A percentile compares a stretch with the other conserved stretches of the same genome.
These are phyloP conservation scores for Alternaria arborescens DNA, from an alignment of 2,329 filamentous ascomycete genomes.

Conservation along the genomic window DNA sequence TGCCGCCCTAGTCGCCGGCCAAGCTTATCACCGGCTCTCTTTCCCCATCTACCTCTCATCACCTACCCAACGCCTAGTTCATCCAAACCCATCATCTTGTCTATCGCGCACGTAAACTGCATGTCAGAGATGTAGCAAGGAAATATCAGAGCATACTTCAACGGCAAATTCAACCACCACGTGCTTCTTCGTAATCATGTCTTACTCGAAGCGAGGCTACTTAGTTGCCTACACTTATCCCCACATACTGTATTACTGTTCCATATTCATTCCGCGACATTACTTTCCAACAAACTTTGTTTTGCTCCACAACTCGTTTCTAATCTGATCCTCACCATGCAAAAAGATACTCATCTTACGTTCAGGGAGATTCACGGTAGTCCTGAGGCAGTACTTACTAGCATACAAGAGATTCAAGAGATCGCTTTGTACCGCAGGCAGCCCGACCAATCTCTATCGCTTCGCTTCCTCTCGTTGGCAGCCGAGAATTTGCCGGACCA, in stretches of 20 bases:
- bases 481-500: background rate
- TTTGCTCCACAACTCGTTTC: background rate
- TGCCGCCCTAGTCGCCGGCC: conserved; percentile 1
- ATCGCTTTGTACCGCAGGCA: background rate
- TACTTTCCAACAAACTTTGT: background rate
- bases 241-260: background rate
- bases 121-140: no score
- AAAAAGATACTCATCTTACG: background rate
- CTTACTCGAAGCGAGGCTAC: background rate
- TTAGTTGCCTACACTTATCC: background rate
- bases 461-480: background rate
- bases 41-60: background rate
- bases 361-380: background rate
- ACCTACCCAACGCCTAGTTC: background rate
- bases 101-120: no score
- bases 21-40: background rate
- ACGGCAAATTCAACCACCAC: no score
- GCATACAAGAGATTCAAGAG: background rate
- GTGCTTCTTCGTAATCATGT: background rate
- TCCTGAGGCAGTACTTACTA: background rate
- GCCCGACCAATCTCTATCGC: background rate
- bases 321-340: background rate
- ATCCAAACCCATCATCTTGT: background rate
- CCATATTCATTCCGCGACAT: background rate
- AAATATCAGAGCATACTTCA: no score